A percentile compares a stretch with the other conserved stretches of the same genome.
Conservation (phyloP, 257 asterid genomes). For the Solanum arcanum region DNA sequence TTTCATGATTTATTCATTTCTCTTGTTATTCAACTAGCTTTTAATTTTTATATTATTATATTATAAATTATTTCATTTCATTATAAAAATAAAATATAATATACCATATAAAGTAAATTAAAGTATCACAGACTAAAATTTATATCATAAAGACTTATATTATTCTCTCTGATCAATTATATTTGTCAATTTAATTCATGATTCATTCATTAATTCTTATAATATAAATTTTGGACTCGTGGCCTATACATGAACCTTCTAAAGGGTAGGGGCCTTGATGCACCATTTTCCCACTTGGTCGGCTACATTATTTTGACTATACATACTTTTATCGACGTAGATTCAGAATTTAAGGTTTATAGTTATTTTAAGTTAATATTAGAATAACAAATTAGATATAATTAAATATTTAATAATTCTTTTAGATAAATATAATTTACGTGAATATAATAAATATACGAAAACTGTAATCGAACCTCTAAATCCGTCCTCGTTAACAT, state of each 20-base stretch:
- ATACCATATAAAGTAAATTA: not conserved
- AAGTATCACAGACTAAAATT: not conserved
- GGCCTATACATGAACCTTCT: not conserved
- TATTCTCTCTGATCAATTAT: not conserved
- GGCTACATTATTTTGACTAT: not conserved
- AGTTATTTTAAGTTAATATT: not conserved
- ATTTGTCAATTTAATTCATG: not conserved
- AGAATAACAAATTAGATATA: fast-evolving
- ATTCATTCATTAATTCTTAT: not conserved
- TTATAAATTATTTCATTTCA: no score
- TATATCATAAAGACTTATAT: not conserved
- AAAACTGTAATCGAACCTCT: no score
- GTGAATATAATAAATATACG: fast-evolving
- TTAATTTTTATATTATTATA: no score
- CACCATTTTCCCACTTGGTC: not conserved
- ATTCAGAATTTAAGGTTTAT: not conserved
- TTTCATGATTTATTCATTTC: no score
- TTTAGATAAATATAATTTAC: no score
- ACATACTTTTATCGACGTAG: fast-evolving
- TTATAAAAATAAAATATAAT: no score
- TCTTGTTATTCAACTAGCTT: no score
- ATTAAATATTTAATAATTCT: not conserved
- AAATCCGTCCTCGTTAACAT: fast-evolving
- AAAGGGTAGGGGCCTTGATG: not conserved
- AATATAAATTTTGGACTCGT: not conserved